These are phyloP conservation scores for Pseudogymnoascus sp. DNA, from an alignment of 2,329 filamentous ascomycete species.

Conservation along the genomic window DNA sequence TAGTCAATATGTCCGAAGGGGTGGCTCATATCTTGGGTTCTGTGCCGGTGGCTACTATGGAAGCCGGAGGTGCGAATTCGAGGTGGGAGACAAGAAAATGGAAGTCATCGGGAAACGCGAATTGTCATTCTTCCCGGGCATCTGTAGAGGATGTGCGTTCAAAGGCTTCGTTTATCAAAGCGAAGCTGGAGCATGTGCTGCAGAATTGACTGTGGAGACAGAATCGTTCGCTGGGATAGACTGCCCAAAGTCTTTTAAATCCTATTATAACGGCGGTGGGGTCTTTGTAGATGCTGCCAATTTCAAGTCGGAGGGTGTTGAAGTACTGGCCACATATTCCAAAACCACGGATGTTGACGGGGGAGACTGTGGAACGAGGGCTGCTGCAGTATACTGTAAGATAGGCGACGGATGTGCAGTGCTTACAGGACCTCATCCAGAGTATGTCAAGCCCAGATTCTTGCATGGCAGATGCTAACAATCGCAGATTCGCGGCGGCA, in stretches of 20 bases:
- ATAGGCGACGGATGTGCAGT: slow-evolving; percentile 73
- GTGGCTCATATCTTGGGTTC: slow-evolving; percentile 81
- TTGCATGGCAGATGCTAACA: slow-evolving; percentile 15
- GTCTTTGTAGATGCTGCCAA: slow-evolving; percentile 76
- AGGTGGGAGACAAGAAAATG: slow-evolving; percentile 71
- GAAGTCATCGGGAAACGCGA: slow-evolving; percentile 83
- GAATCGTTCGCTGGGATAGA: slow-evolving; percentile 38
- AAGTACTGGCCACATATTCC: slow-evolving; percentile 74
- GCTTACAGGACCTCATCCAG: slow-evolving; percentile 83
- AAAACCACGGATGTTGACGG: slow-evolving; percentile 69
- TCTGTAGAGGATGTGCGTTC: slow-evolving; percentile 79
- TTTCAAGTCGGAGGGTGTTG: slow-evolving; percentile 55
- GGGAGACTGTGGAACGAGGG: slow-evolving; percentile 65
- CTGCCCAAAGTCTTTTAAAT: slow-evolving; percentile 52
- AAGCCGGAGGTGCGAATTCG: slow-evolving; percentile 75
- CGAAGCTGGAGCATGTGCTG: slow-evolving; percentile 73
- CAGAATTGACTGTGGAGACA: slow-evolving; percentile 56
- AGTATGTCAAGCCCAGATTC: slow-evolving; percentile 47
- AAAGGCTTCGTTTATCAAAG: slow-evolving; percentile 84
- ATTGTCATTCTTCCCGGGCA: slow-evolving; percentile 79
- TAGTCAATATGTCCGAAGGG: slow-evolving; percentile 72
- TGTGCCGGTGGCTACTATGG: slow-evolving; percentile 96
- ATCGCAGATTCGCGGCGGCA: slow-evolving; percentile 64
- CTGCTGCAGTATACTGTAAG: slow-evolving; percentile 76
- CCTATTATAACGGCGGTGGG: slow-evolving; percentile 92